A percentile compares a stretch with the other conserved stretches of the same genome.
Evolutionary conservation across 305 asterid genomes (phyloP).

Genomic region (Vinca major): DNA sequence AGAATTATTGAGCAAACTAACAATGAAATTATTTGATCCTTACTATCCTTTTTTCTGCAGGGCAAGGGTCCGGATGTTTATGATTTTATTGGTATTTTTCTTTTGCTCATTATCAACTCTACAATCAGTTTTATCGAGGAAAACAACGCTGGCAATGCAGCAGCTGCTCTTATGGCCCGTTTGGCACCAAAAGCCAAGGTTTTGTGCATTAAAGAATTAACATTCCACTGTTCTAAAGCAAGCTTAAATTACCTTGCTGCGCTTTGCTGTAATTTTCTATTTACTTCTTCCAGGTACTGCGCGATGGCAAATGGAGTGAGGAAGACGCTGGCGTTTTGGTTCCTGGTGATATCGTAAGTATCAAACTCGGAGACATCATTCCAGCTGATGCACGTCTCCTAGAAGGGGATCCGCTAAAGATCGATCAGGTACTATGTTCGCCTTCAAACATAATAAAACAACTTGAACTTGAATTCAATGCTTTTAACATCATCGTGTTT

Average conservation of each 20-base stretch:
- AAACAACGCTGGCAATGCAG: conserved; percentile 29
- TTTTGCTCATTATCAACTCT: conserved; percentile 21
- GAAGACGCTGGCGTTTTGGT: conserved; percentile 28
- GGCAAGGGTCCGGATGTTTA: conserved; percentile 26
- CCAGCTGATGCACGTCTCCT: conserved; percentile 34
- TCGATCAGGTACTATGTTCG: conserved; percentile 24
- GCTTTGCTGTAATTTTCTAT: neutral
- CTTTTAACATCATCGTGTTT: neutral
- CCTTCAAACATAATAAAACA: neutral
- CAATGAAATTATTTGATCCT: neutral
- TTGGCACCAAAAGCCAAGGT: conserved; percentile 32
- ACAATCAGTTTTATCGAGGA: conserved; percentile 25
- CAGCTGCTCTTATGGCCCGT: conserved; percentile 29
- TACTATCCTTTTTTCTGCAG: conserved; percentile 5
- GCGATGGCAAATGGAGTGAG: conserved; percentile 29
- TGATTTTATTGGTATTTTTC: conserved; percentile 24
- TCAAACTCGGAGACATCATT: conserved; percentile 28
- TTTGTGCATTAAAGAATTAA: neutral
- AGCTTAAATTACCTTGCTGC: neutral
- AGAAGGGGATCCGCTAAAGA: conserved; percentile 28
- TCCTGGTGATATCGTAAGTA: conserved; percentile 28
- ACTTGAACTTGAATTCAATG: neutral
- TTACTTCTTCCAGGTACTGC: conserved; percentile 14
- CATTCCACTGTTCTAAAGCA: neutral
- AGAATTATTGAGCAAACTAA: neutral